Base-by-base conservation (phyloP, 805 yeast genomes). In the Kuraishia ogatae region DNA sequence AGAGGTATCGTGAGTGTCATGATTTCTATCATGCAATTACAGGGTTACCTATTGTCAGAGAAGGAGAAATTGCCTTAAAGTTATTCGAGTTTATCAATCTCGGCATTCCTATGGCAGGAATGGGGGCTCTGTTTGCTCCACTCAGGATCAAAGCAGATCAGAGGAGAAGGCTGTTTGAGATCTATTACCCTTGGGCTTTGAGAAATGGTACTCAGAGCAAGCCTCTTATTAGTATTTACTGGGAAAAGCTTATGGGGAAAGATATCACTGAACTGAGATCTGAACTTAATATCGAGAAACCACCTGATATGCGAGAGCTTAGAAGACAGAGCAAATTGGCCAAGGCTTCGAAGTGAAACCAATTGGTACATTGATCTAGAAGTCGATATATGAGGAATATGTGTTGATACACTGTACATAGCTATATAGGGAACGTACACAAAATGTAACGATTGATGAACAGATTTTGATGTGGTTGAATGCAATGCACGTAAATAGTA, bases 61-160 rank as follows among this genome's bases (percentile, higher is more conserved):
- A 94, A 65, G 99, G 99, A n/a, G 99, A 94, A 66, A 85, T 94
- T 54, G 90, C 97, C 0, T 86, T 94, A 20, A 94, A 94, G 69
- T 87, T 91, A 13, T 83, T 94, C 61, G 99, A 93, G 69, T 96
- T 85, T 64, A 86, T 94, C 64, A 93, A 94, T 67, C 80, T 93
- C 57, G 96, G 96, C 3, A 82, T 94, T 50, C 97, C 97, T 15
- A 92, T 93, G 96, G 91, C 97, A 2, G 96, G 97, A 0, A 67
- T 94, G 53, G 97, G 97, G 0, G 92, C 96, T 0, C 62, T 89
- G n/a, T 80, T 90, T 59, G 97, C 97, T 2, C 97, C 97, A 1
- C 77, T 87, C 63, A 80, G 92, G 58, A 76, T 93, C 56, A 83
- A 80, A 55, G 70, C 77, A 1, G 73, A 77, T 53, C 91, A 89